These are phyloP conservation scores for Peterozyma toletana DNA, from an alignment of 805 yeast genomes.

Conservation along the genomic window DNA sequence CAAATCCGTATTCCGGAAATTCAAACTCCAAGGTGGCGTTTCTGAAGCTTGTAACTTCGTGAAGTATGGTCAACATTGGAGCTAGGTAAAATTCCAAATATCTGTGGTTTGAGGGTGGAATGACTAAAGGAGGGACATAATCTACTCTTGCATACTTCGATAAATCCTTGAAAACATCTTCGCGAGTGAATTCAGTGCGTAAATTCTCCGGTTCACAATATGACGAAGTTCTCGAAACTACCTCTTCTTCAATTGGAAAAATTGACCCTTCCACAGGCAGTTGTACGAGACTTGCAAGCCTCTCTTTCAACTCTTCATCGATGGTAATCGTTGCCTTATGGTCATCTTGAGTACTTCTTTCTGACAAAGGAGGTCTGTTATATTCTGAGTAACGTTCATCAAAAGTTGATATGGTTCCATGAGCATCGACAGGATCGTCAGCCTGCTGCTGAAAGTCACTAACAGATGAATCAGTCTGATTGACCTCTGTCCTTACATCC, in stretches of 20 bases:
- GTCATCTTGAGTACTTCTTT: too few species aligned
- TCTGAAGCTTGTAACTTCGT: conserved; percentile 27
- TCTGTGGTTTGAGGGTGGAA: conserved; percentile 26
- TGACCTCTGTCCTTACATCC: conserved; percentile 3
- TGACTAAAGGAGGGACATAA: conserved; percentile 19
- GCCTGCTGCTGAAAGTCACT: conserved; percentile 8
- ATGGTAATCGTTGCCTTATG: not conserved
- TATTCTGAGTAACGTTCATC: too few species aligned
- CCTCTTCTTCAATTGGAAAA: too few species aligned
- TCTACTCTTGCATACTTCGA: conserved; percentile 16
- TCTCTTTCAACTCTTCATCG: conserved; percentile 5
- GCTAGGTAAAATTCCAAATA: conserved; percentile 32
- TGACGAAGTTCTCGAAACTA: too few species aligned
- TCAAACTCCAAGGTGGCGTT: conserved; percentile 21
- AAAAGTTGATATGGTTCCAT: not conserved
- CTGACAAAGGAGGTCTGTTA: too few species aligned
- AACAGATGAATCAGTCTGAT: conserved; percentile 7
- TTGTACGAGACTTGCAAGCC: not conserved
- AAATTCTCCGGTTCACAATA: not conserved
- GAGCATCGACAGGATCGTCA: not conserved
- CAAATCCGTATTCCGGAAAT: conserved; percentile 26
- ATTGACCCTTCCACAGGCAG: too few species aligned
- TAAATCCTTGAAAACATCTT: conserved; percentile 24
- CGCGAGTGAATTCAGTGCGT: not conserved
- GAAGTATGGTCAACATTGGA: conserved; percentile 31